Evolutionary conservation across 495 filamentous ascomycete genomes (phyloP), one percentile per base, ranked within the genome.

Genomic region (Xylaria sp.): DNA sequence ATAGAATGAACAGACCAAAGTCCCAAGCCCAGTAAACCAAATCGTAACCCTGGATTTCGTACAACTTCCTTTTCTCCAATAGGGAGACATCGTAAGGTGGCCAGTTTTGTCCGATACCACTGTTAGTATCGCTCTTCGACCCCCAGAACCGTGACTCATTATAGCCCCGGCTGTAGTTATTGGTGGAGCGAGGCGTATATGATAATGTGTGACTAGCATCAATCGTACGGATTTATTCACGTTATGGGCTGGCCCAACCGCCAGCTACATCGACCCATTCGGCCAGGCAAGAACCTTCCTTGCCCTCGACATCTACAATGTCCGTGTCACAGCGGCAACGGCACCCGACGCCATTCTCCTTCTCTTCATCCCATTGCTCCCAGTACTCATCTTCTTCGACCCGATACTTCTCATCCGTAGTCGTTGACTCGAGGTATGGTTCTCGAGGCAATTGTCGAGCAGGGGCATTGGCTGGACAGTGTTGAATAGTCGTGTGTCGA

Each of bases 251-350:
- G 5, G 93, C 89, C 95, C 95, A 99, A 64, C 96, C 96, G 71
- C 96, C 96, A 48, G 96, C 97, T 75, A 97, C 95, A 67, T 97
- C 93, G 12, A 99, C 96, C 97, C 97, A 99, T 85, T 99, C 95
- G 14, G 92, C 84, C 50, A 98, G 84, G 84, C 96, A 99, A 74
- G 93, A 97, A 68, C 97, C 96, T 79, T 94, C 91, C 83, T 98
- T 98, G 80, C 93, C 93, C 81, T 99, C 96, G 29, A 99, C 94
- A 77, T 99, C 96, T 31, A 93, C 91, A 76, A 98, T 97, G 80
- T 98, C 96, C n/a, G 95, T 98, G 79, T 99, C 96, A 80, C 96
- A 99, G 74, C 91, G 91, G 87, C 96, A 99, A 77, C 96, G 87
- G 83, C 96, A 99, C 41, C 96, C 96, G 26, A 99, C 96, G 67